These are phyloP conservation scores for Didymella sp. DNA, from an alignment of 2,329 filamentous ascomycete species.

Conservation along the genomic window DNA sequence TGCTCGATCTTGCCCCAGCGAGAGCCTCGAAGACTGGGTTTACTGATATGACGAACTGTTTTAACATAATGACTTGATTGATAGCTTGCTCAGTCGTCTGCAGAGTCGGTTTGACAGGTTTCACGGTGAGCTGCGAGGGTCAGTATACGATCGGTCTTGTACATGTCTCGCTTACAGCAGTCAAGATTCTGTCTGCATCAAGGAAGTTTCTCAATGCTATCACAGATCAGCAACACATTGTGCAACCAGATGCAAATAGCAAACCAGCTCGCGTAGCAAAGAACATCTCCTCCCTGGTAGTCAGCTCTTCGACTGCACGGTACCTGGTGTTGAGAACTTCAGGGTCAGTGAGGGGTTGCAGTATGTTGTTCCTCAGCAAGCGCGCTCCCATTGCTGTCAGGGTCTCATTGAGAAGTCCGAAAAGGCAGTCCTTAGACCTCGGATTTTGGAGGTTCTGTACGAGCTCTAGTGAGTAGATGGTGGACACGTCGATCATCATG, in stretches of 20 bases:
- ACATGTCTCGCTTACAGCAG: slow-evolving; percentile 60
- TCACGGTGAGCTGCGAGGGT: slow-evolving; percentile 70
- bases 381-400: slow-evolving; percentile 87
- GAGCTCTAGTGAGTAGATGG: slow-evolving; percentile 84
- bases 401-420: slow-evolving; percentile 85
- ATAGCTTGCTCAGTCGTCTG: slow-evolving; percentile 78
- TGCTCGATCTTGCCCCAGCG: slow-evolving; percentile 65
- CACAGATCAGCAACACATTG: slow-evolving; percentile 20
- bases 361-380: slow-evolving; percentile 80
- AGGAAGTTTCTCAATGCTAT: slow-evolving; percentile 73
- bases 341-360: slow-evolving; percentile 82
- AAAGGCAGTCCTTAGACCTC: slow-evolving; percentile 82
- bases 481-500: slow-evolving; percentile 94
- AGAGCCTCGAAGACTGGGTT: slow-evolving; percentile 73
- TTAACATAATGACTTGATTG: slow-evolving; percentile 86
- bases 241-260: slow-evolving; percentile 2
- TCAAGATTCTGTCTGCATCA: slow-evolving; percentile 81
- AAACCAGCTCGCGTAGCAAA: slow-evolving; percentile 73
- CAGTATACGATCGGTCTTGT: slow-evolving; percentile 7
- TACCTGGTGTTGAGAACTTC: slow-evolving; percentile 75
- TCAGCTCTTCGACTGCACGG: slow-evolving; percentile 83
- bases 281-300: slow-evolving; percentile 85
- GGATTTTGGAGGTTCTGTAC: slow-evolving; percentile 83
- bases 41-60: slow-evolving; percentile 77
- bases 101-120: slow-evolving; percentile 70